Evolutionary conservation across 2,329 filamentous ascomycete species (phyloP), one percentile per base, ranked within the genome.

Genomic region (Colletotrichum falcatum): DNA sequence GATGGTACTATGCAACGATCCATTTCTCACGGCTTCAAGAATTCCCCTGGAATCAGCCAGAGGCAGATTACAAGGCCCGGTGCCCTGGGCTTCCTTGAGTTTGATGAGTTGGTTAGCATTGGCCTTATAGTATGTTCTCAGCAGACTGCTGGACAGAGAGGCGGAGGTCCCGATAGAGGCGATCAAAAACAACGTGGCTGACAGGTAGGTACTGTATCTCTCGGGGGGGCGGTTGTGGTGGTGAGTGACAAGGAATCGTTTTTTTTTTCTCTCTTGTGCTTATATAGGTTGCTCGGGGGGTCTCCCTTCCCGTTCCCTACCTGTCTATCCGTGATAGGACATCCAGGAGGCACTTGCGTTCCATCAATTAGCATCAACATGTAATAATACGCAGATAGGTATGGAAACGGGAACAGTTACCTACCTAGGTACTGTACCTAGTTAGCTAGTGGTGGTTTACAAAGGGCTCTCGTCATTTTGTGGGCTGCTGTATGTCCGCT

Each of bases 261-360:
- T n/a, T n/a, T n/a, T n/a, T n/a, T n/a, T n/a, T n/a, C n/a, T n/a
- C n/a, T n/a, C n/a, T n/a, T n/a, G n/a, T n/a, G n/a, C n/a, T n/a
- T n/a, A n/a, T n/a, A n/a, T n/a, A n/a, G n/a, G n/a, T n/a, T n/a
- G n/a, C n/a, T n/a, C n/a, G n/a, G 39, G 11, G 11, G 44, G 42
- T 26, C 55, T 61, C 59, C 59, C 59, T 61, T 53, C 33, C 44
- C 44, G 59, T 61, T 61, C 59, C 46, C 59, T 61, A 51, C 33
- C 46, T 39, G 46, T 51, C 59, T 61, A 61, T 53, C 46, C 59
- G 23, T 49, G 33, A 61, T 61, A 51, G 46, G 35, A n/a, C 30
- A 61, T 16, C 23, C 39, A 33, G 35, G 18, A 35, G 39, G 51
- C 30, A 55, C 51, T 26, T 64, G 39, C 61, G 48, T 56, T 56